Conservation (phyloP, 805 yeast genomes). For the Jamesozyma piceae region DNA sequence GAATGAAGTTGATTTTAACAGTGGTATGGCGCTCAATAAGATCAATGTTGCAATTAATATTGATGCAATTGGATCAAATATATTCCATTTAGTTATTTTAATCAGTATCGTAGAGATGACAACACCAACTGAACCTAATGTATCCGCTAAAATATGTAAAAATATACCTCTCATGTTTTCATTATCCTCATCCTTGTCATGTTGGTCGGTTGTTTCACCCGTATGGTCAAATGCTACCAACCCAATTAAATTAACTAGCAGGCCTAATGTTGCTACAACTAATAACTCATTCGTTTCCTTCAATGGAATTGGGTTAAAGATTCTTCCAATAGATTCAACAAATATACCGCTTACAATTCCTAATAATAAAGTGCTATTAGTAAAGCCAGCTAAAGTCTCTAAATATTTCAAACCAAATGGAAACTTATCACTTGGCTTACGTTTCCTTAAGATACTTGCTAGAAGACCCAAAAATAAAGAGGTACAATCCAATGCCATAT, state of each 20-base stretch:
- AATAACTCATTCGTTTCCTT: slow-evolving; percentile 77
- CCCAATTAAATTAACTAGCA: slow-evolving; percentile 84
- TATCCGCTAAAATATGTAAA: slow-evolving; percentile 88
- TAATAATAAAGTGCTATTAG: slow-evolving; percentile 79
- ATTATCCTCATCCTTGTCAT: slow-evolving; percentile 21
- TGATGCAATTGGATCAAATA: slow-evolving; percentile 91
- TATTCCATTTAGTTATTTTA: slow-evolving; percentile 51
- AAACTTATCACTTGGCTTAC: slow-evolving; percentile 53
- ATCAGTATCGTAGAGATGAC: slow-evolving; percentile 81
- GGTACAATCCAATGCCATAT: slow-evolving; percentile 92
- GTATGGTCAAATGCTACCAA: slow-evolving; percentile 91
- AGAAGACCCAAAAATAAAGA: slow-evolving; percentile 82
- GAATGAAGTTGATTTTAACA: slow-evolving; percentile 70
- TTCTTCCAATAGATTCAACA: slow-evolving; percentile 76
- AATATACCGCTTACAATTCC: slow-evolving; percentile 86
- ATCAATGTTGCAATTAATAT: slow-evolving; percentile 75
- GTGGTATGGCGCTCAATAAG: slow-evolving; percentile 72
- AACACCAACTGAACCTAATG: slow-evolving; percentile 94
- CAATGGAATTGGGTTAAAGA: slow-evolving; percentile 65
- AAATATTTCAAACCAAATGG: slow-evolving; percentile 78
- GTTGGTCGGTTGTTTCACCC: slow-evolving; percentile 36
- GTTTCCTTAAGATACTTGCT: slow-evolving; percentile 62
- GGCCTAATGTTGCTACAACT: slow-evolving; percentile 75
- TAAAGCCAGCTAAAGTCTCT: slow-evolving; percentile 89
- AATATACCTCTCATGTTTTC: slow-evolving; percentile 91